Percentiles rank a stretch among this genome's conserved stretches.
Evolutionary conservation across 306 rosid species (phyloP).

Genomic region (Cucurbita argyrosperma): DNA sequence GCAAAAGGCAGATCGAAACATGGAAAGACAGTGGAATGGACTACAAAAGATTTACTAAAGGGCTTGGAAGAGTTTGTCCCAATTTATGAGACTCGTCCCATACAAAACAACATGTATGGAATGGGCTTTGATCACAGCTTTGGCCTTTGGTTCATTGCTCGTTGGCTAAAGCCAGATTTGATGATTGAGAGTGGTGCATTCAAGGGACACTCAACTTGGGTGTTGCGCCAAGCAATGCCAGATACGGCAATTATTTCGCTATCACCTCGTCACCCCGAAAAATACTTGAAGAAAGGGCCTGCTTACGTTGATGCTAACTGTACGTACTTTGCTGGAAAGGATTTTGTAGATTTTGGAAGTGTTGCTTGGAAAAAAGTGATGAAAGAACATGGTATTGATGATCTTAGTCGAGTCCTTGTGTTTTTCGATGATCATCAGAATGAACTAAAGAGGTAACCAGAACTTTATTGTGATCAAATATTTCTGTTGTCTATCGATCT

Average conservation of each 20-base stretch:
- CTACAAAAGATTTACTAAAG: constrained; percentile 76
- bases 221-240: constrained; percentile 91
- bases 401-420: constrained; percentile 60
- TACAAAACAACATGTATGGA: constrained; percentile 72
- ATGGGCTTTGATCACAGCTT: constrained; percentile 99
- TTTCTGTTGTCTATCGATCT: neutral
- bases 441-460: constrained; percentile 69
- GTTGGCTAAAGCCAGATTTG: constrained; percentile 82
- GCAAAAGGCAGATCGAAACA: constrained; percentile 99
- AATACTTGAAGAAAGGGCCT: constrained; percentile 85
- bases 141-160: constrained; percentile 94
- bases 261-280: constrained; percentile 92
- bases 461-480: constrained; percentile 9
- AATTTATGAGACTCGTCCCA: constrained; percentile 80
- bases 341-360: constrained; percentile 88
- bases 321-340: constrained; percentile 91
- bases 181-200: constrained; percentile 98
- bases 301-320: constrained; percentile 93
- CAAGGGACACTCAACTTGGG: constrained; percentile 99
- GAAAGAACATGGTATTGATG: constrained; percentile 49
- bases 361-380: constrained; percentile 60
- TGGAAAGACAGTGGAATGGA: constrained; percentile 88
- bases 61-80: constrained; percentile 83
- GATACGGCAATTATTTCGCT: constrained; percentile 57
- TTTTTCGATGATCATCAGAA: constrained; percentile 96